phyloP scores from a whole-genome alignment of 1,139 yeast genomes.

The Fermentozyma sake region DNA sequence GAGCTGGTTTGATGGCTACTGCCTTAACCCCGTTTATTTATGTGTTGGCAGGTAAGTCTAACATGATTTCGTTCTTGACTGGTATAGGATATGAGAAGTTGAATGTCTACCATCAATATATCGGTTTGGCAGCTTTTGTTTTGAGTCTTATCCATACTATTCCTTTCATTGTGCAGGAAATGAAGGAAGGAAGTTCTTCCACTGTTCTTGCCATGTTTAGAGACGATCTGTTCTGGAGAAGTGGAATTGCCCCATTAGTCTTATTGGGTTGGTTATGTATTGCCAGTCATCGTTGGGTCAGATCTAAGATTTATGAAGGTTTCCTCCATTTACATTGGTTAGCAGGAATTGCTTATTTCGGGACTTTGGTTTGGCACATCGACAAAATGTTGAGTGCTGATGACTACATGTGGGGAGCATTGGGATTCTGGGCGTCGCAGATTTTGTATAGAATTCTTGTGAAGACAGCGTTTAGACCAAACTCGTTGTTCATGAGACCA shows the following conservation, averaged over 20 bases:
- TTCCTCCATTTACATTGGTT: conserved; percentile 60
- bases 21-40: conserved; percentile 52
- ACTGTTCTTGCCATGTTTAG: conserved; percentile 14
- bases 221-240: conserved; percentile 17
- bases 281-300: conserved; percentile 40
- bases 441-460: conserved; percentile 45
- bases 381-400: conserved; percentile 33
- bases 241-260: conserved; percentile 43
- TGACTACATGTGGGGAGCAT: conserved; percentile 51
- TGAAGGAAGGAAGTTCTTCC: conserved; percentile 47
- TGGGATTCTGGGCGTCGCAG: conserved; percentile 55
- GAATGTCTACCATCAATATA: conserved; percentile 51
- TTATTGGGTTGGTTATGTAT: conserved; percentile 44
- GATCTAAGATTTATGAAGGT: conserved; percentile 46
- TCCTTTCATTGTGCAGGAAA: conserved; percentile 47
- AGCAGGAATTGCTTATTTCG: conserved; percentile 50
- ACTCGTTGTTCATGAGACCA: conserved; percentile 40
- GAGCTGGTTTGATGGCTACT: conserved; percentile 51
- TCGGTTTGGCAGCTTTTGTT: conserved; percentile 40
- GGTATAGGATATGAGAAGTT: conserved; percentile 55
- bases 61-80: conserved; percentile 46
- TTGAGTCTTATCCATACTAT: conserved; percentile 50
- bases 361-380: conserved; percentile 50
- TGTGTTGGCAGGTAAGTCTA: conserved; percentile 50
- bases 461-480: conserved; percentile 49